phyloP scores from a whole-genome alignment of 2,329 filamentous ascomycete genomes.

The Proliferodiscus dingleyae region DNA sequence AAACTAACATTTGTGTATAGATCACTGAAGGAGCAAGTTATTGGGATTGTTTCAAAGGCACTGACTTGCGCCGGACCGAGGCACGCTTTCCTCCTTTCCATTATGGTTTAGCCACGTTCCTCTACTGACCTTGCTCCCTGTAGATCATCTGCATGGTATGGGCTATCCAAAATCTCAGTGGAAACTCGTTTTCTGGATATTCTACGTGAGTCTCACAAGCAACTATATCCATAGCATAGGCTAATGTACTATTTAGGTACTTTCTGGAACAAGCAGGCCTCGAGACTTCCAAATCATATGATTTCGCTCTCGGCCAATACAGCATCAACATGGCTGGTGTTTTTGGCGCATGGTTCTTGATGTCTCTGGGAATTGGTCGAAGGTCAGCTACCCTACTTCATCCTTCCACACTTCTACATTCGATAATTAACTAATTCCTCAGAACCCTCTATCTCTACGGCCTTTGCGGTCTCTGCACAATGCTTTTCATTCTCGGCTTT shows the following conservation, averaged over 20 bases:
- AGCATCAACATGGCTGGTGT: slow-evolving; percentile 49
- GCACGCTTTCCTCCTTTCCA: background rate
- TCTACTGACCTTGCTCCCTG: background rate
- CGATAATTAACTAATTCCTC: background rate
- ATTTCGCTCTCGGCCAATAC: slow-evolving; percentile 48
- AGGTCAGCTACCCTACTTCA: too few species aligned
- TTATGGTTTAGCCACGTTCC: background rate
- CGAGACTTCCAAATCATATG: slow-evolving; percentile 43
- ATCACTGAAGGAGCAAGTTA: slow-evolving; percentile 42
- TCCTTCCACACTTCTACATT: background rate
- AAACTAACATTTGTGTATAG: background rate
- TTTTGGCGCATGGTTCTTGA: slow-evolving; percentile 48
- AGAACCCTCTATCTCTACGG: slow-evolving; percentile 46
- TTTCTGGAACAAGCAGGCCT: slow-evolving; percentile 55
- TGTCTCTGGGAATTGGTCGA: slow-evolving; percentile 41
- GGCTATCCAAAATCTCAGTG: slow-evolving; percentile 59
- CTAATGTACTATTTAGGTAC: slow-evolving; percentile 32
- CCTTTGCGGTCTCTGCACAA: slow-evolving; percentile 37
- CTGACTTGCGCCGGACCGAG: slow-evolving; percentile 48
- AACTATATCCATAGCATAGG: background rate
- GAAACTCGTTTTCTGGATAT: slow-evolving; percentile 60
- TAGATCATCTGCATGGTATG: slow-evolving; percentile 54
- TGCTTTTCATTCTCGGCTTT: slow-evolving; percentile 82
- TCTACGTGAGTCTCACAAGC: slow-evolving; percentile 38
- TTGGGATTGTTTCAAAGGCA: slow-evolving; percentile 44